Base-by-base conservation (phyloP, 2,329 filamentous ascomycete genomes). In the Endothia cerciana region DNA sequence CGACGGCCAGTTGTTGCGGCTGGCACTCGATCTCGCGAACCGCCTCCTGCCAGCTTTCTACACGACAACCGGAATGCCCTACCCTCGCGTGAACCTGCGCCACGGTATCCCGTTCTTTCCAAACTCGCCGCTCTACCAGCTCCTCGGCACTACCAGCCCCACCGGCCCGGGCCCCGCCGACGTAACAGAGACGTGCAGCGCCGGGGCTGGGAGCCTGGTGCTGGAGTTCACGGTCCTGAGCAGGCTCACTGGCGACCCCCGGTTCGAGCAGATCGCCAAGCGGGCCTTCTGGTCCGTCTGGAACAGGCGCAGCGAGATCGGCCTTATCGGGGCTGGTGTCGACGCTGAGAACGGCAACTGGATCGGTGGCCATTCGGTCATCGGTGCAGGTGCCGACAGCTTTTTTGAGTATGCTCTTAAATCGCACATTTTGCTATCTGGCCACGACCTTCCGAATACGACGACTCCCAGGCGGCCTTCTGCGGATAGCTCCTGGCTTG, bases 351-450 rank as follows among this genome's bases (percentile, higher is more conserved):
- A 88, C 36, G 95, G 94, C 0, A 85, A 91, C 71, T 99, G 95
- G 95, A 89, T 95, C 41, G 91, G 91, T 10, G 86, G 91, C 1
- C 94, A 92, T 75, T 90, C 94, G n/a, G 94, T 95, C 38, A 97
- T 99, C 71, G 95, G 95, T 60, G 95, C 95, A 8, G 95, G 95
- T 47, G 93, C 97, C 73, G 95, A 99, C 79, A 97, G 94, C 78
- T 99, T 99, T 80, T 98, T 97, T 74, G 95, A 99, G 79, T 99
- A 99, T 77, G 94, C 95, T 3, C 85, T 98, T 73, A 99, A 99
- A 78, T 93, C 93, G 22, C 89, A 97, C 74, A 91, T 99, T 67
- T 79, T 99, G 30, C 86, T 98, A 28, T 97, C 94, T 2, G 92
- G 92, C 1, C 87, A 91, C 65, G 83, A 82, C 17, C 76, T 83